Conservation (phyloP, 768 basidiomycete species). For the Rubroboletus satanas region DNA sequence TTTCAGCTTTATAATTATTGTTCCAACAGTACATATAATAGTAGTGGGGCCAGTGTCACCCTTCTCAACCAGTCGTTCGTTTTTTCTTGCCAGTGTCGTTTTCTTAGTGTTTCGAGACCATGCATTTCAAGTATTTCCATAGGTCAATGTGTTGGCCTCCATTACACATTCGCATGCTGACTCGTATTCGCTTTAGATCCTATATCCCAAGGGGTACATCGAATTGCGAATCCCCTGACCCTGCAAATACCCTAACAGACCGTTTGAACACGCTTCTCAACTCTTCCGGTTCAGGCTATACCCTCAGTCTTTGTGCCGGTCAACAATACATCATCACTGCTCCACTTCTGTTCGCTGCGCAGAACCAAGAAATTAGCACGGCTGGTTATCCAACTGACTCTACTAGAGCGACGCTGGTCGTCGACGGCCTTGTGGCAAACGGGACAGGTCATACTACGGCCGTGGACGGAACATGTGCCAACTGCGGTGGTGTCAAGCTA, state of each 20-base stretch:
- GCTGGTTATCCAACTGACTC: slow-evolving; percentile 67
- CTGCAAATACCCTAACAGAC: slow-evolving; percentile 58
- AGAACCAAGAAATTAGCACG: slow-evolving; percentile 80
- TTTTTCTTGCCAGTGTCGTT: not conserved
- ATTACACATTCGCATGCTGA: slow-evolving; percentile 1
- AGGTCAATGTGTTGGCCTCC: slow-evolving; percentile 5
- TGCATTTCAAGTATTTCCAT: slow-evolving; percentile 7
- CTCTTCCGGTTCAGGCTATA: slow-evolving; percentile 62
- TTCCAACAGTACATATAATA: no score
- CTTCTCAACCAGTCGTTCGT: not conserved
- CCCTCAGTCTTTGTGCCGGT: slow-evolving; percentile 61
- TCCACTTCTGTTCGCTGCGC: slow-evolving; percentile 61
- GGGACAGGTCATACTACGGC: slow-evolving; percentile 71
- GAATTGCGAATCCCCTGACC: slow-evolving; percentile 43
- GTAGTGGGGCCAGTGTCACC: no score
- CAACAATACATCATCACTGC: slow-evolving; percentile 60
- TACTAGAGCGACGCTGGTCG: slow-evolving; percentile 64
- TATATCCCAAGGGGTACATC: not conserved
- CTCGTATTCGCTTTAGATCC: not conserved
- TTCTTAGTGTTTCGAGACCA: not conserved
- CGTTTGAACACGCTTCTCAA: slow-evolving; percentile 63
- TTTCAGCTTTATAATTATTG: no score
- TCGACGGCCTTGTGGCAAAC: slow-evolving; percentile 59
- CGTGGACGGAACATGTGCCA: slow-evolving; percentile 59
- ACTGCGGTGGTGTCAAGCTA: slow-evolving; percentile 57